phyloP scores from a whole-genome alignment of 2,329 filamentous ascomycete genomes.

The Stagonosporopsis tanaceti region DNA sequence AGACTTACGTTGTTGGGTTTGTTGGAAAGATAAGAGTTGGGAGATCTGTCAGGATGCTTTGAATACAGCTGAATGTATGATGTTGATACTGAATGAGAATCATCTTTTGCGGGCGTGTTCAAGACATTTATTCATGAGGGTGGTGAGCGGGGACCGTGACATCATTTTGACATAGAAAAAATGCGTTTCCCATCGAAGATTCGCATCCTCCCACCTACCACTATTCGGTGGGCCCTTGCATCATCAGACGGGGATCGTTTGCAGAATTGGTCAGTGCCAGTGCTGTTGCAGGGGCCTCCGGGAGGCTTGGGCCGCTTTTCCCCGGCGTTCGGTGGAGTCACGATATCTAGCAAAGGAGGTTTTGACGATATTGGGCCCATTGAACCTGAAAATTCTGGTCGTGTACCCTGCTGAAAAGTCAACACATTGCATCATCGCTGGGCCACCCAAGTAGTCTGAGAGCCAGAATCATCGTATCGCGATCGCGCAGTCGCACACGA shows the following conservation, averaged over 20 bases:
- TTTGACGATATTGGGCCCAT: constrained; percentile 10
- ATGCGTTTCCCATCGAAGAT: constrained; percentile 20
- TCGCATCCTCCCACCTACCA: constrained; percentile 11
- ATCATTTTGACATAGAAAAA: constrained; percentile 21
- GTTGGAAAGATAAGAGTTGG: not conserved
- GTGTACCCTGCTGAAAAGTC: constrained; percentile 8
- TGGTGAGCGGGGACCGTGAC: constrained; percentile 17
- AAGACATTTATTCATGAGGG: constrained; percentile 4
- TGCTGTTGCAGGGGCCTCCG: constrained; percentile 10
- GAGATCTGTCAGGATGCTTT: not conserved
- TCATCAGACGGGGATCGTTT: constrained; percentile 16
- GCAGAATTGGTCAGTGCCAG: constrained; percentile 10
- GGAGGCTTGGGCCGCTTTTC: constrained; percentile 16
- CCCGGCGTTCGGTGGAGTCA: constrained; percentile 9
- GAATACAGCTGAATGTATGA: not conserved
- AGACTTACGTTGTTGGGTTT: constrained; percentile 11
- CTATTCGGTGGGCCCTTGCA: constrained; percentile 17
- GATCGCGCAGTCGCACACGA: constrained; percentile 2
- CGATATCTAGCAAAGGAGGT: not conserved
- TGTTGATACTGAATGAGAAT: constrained; percentile 3
- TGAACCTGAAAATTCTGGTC: constrained; percentile 1
- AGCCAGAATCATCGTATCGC: not conserved
- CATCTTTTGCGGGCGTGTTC: constrained; percentile 4
- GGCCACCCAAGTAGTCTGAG: not conserved
- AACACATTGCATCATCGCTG: constrained; percentile 19